Evolutionary conservation across 2,329 filamentous ascomycete genomes (phyloP).

Genomic region (Xylariaceae sp.): DNA sequence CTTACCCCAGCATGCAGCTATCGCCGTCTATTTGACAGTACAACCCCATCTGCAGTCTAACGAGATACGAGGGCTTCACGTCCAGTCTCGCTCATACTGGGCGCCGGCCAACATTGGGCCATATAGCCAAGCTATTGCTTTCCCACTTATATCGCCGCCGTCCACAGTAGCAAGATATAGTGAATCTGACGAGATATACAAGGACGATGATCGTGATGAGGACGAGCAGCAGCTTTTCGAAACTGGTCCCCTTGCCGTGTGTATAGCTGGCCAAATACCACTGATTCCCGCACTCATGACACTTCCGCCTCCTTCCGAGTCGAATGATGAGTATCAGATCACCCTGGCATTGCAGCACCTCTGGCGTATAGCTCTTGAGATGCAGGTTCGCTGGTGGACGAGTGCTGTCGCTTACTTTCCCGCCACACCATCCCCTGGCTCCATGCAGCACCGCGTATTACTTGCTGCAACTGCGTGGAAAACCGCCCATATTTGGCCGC

Average conservation of each 20-base stretch:
- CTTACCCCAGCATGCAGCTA: slow-evolving; percentile 50
- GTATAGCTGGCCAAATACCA: slow-evolving; percentile 87
- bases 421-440: slow-evolving; percentile 20
- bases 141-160: slow-evolving; percentile 34
- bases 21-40: slow-evolving; percentile 54
- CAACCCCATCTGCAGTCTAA: slow-evolving; percentile 26
- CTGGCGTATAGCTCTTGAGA: slow-evolving; percentile 72
- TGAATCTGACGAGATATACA: background rate
- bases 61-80: slow-evolving; percentile 63
- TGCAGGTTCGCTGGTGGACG: slow-evolving; percentile 70
- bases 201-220: slow-evolving; percentile 12
- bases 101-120: slow-evolving; percentile 96
- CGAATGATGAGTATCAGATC: slow-evolving; percentile 50
- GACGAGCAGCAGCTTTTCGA: slow-evolving; percentile 15
- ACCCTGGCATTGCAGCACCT: slow-evolving; percentile 82
- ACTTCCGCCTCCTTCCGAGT: slow-evolving; percentile 37
- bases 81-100: slow-evolving; percentile 94
- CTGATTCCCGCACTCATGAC: slow-evolving; percentile 77
- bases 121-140: slow-evolving; percentile 81
- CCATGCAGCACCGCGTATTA: slow-evolving; percentile 32
- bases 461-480: slow-evolving; percentile 48
- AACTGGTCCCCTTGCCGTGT: slow-evolving; percentile 38
- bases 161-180: slow-evolving; percentile 12
- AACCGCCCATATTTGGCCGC: slow-evolving; percentile 35
- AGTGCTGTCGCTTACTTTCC: slow-evolving; percentile 73